Evolutionary conservation across 306 rosid species (phyloP).

Genomic region (Begonia loranthoides): DNA sequence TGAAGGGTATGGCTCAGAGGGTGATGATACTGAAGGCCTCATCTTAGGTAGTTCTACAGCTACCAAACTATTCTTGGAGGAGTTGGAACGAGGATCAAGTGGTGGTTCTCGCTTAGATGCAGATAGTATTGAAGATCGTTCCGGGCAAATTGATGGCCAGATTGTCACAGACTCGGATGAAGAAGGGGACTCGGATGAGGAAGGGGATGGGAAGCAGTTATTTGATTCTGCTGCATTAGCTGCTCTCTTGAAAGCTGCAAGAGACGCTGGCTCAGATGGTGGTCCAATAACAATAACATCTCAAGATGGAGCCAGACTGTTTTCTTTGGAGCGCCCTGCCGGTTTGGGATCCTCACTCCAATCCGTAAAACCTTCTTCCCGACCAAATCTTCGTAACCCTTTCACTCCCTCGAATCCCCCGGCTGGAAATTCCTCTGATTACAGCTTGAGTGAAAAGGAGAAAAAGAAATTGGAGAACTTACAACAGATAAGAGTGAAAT

Average conservation of each 20-base stretch:
- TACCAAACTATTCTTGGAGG: constrained; percentile 51
- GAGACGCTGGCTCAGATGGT: constrained; percentile 61
- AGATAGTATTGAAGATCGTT: constrained; percentile 35
- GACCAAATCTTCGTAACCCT: constrained; percentile 40
- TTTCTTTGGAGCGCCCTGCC: constrained; percentile 96
- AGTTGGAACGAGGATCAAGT: constrained; percentile 43
- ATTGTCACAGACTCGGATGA: constrained; percentile 82
- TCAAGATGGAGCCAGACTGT: constrained; percentile 84
- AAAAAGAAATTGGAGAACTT: constrained; percentile 48
- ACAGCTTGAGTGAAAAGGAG: constrained; percentile 68
- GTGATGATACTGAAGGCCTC: constrained; percentile 35
- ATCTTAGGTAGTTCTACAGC: constrained; percentile 58
- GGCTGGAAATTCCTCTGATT: constrained; percentile 31
- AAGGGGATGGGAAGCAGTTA: constrained; percentile 69
- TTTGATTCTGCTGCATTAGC: constrained; percentile 92
- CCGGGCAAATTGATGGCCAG: constrained; percentile 75
- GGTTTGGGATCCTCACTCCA: constrained; percentile 82
- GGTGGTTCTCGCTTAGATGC: constrained; percentile 34
- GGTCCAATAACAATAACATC: constrained; percentile 62
- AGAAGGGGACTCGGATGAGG: constrained; percentile 73
- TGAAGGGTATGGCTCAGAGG: constrained; percentile 37
- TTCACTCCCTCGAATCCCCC: constrained; percentile 34
- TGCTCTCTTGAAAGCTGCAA: constrained; percentile 87
- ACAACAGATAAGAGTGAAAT: constrained; percentile 64
- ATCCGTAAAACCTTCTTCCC: constrained; percentile 47